Conservation (phyloP, 495 filamentous ascomycete species). For the Neurospora tetraspora region DNA sequence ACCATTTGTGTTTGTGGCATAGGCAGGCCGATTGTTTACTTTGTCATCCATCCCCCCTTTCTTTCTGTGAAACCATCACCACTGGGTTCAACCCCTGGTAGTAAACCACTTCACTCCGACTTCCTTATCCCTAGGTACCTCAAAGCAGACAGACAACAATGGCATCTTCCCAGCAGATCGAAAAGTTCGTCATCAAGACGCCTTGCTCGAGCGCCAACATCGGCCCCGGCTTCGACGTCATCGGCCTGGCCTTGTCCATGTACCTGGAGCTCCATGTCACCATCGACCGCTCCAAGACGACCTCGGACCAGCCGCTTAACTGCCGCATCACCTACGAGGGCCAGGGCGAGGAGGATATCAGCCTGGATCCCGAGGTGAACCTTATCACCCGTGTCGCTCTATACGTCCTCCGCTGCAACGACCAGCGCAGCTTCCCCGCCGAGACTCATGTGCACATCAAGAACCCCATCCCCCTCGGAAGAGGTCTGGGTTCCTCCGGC, state of each 20-base stretch:
- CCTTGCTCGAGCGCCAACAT: conserved; percentile 96
- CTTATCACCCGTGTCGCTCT: conserved; percentile 84
- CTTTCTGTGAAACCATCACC: background rate
- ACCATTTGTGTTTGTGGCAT: background rate
- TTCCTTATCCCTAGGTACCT: background rate
- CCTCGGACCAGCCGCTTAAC: conserved; percentile 59
- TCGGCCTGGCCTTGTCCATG: conserved; percentile 85
- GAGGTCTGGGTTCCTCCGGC: conserved; percentile 85
- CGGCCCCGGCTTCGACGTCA: conserved; percentile 93
- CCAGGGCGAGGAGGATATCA: conserved; percentile 65
- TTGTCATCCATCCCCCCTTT: background rate
- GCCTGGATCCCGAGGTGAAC: conserved; percentile 68
- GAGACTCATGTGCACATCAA: conserved; percentile 86
- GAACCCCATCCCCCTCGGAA: conserved; percentile 85
- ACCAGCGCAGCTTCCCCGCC: conserved; percentile 65
- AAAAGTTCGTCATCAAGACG: conserved; percentile 51
- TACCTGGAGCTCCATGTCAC: conserved; percentile 78
- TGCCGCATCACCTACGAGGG: conserved; percentile 87
- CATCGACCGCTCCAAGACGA: conserved; percentile 42
- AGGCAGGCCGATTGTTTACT: background rate
- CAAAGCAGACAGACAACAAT: conserved; percentile 2
- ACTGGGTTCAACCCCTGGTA: background rate
- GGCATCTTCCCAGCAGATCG: conserved; percentile 11
- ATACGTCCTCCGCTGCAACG: conserved; percentile 87
- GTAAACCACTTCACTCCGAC: background rate